Conservation (phyloP, 345 rosid species). For the Eucalyptus curtisii region DNA sequence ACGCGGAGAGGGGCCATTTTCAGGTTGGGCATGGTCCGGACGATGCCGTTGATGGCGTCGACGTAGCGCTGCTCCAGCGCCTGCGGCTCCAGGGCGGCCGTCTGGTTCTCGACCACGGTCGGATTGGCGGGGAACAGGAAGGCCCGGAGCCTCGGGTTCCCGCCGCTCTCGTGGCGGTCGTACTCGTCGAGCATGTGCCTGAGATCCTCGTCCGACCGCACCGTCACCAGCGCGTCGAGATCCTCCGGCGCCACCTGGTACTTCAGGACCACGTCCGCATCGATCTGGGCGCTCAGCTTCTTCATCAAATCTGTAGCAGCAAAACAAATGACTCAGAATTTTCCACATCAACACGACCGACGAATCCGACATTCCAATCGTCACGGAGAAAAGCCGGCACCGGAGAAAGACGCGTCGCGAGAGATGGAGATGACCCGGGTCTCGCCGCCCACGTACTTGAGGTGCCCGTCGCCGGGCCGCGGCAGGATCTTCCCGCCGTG, state of each 20-base stretch:
- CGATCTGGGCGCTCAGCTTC: slow-evolving; percentile 43
- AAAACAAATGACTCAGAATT: too few relatives aligned
- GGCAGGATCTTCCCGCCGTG: slow-evolving; percentile 86
- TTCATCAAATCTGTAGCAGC: slow-evolving; percentile 44
- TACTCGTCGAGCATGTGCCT: slow-evolving; percentile 76
- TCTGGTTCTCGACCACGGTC: slow-evolving; percentile 19
- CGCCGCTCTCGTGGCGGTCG: slow-evolving; percentile 36
- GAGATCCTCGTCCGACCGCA: slow-evolving; percentile 63
- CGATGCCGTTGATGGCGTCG: slow-evolving; percentile 66
- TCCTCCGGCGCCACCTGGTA: slow-evolving; percentile 66
- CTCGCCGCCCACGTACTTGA: slow-evolving; percentile 90
- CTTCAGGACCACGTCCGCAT: slow-evolving; percentile 48
- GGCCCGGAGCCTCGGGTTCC: slow-evolving; percentile 42
- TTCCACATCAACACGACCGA: background rate
- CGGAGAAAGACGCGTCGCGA: slow-evolving; percentile 40
- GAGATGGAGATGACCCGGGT: slow-evolving; percentile 71
- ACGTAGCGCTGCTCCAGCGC: slow-evolving; percentile 61
- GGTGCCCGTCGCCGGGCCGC: slow-evolving; percentile 46
- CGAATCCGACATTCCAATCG: background rate
- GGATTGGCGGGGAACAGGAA: slow-evolving; percentile 60
- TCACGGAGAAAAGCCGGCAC: slow-evolving; percentile 5
- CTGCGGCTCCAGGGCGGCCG: slow-evolving; percentile 11
- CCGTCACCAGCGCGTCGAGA: slow-evolving; percentile 71
- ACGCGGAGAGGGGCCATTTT: slow-evolving; percentile 17
- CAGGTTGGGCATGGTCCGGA: slow-evolving; percentile 2